Base-by-base conservation (phyloP, 345 rosid genomes). In the Pistacia atlantica region DNA sequence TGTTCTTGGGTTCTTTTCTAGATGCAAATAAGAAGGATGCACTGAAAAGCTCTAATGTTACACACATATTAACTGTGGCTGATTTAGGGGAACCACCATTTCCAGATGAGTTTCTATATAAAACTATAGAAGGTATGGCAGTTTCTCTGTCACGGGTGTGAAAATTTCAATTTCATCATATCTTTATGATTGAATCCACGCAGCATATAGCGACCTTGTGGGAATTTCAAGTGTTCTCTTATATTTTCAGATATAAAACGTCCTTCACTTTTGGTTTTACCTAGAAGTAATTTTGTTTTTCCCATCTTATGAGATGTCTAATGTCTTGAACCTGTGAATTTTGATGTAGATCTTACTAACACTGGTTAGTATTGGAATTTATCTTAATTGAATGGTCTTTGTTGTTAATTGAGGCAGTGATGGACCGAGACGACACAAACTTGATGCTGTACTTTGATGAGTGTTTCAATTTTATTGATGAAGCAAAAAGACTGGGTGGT, bases 41-140 rank as follows among this genome's bases (percentile, higher is more conserved):
- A 0, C 83, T 89, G 67, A 87, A 83, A 80, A 66, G 66, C 58
- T 84, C 63, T 57, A 86, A 83, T 55, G 79, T 86, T 71, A 84
- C 91, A 0, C 91, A 84, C 18, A 66, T 87, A 49, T 78, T 89
- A 73, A 86, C 87, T 8, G 86, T 86, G 5, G 87, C 86, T 83
- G 73, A 78, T 64, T 80, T 84, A 0, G 58, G 85, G 48, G 69
- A 35, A 70, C 90, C 89, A 60, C 76, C 82, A 12, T 81, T 84
- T 66, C 85, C 86, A 64, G 61, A 79, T 58, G 85, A 86, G 38
- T 89, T 86, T 58, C 49, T 56, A 11, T 87, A 87, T 56, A 87
- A 89, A 77, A 65, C 80, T 58, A 68, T 87, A 49, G 76, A 81
- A 73, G 89, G 89, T 87, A 75, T 52, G 28, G 4, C 9, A 10